Evolutionary conservation across 768 basidiomycete species (phyloP).

Genomic region (Boletus sp.): DNA sequence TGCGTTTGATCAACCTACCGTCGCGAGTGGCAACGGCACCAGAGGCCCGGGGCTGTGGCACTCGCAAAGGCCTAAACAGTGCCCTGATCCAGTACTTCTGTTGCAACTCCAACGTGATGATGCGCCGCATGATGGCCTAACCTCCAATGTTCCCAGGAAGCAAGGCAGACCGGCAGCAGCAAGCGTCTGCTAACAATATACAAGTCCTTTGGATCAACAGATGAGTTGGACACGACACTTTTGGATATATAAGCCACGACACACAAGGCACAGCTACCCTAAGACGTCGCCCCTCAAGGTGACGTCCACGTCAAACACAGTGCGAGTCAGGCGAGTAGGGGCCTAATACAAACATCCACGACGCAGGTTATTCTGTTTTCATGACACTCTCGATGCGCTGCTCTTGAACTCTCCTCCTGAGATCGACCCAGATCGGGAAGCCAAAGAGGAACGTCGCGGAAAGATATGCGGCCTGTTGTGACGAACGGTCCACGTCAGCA

Average conservation of each 20-base stretch:
- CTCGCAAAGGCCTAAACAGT: neutral
- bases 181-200: neutral
- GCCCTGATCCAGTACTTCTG: neutral
- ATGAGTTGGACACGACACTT: neutral
- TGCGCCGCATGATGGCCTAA: neutral
- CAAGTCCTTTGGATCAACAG: neutral
- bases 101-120: neutral
- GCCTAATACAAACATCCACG: neutral
- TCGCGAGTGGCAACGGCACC: neutral
- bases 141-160: neutral
- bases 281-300: neutral
- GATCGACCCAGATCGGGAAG: conserved; percentile 48
- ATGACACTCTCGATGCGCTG: conserved; percentile 77
- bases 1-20: neutral
- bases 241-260: neutral
- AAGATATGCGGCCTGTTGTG: conserved; percentile 50
- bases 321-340: neutral
- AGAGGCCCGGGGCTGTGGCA: no score
- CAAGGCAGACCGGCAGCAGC: neutral
- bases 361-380: conserved; percentile 52
- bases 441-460: conserved; percentile 50
- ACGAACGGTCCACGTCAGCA: neutral
- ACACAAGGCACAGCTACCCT: neutral
- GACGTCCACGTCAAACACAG: neutral
- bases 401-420: conserved; percentile 57